Evolutionary conservation across 73 alveolate genomes (phyloP).

Genomic region (Diophrys sp.): DNA sequence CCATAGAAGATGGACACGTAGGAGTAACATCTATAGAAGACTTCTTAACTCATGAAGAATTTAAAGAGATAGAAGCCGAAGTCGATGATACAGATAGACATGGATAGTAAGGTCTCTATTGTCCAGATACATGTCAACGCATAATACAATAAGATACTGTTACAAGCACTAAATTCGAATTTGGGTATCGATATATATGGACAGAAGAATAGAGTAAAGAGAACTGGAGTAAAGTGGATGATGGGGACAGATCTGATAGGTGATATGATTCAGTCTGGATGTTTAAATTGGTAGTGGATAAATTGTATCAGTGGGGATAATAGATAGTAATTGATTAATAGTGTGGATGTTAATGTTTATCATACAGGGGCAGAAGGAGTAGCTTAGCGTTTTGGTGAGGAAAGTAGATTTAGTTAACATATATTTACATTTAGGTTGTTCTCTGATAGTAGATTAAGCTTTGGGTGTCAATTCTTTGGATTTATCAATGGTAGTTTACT

Average conservation of each 20-base stretch:
- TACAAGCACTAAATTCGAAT: constrained; percentile 83
- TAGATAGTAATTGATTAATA: constrained; percentile 65
- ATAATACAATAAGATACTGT: constrained; percentile 51
- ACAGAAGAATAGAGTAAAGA: constrained; percentile 69
- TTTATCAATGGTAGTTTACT: constrained; percentile 81
- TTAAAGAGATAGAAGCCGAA: constrained; percentile 51
- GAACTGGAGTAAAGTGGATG: constrained; percentile 74
- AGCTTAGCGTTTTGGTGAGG: constrained; percentile 89
- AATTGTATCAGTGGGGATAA: constrained; percentile 51
- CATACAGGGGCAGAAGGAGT: constrained; percentile 91
- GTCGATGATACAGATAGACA: constrained; percentile 63
- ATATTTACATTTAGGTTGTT: constrained; percentile 72
- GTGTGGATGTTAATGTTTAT: constrained; percentile 79
- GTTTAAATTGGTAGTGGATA: constrained; percentile 45
- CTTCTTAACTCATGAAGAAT: constrained; percentile 70
- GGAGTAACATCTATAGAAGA: constrained; percentile 67
- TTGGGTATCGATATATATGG: constrained; percentile 87
- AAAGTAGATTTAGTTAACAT: constrained; percentile 84
- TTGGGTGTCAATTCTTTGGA: constrained; percentile 84
- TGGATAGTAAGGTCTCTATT: constrained; percentile 46
- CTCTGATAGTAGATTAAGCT: constrained; percentile 79
- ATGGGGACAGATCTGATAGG: constrained; percentile 88
- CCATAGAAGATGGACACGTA: constrained; percentile 39
- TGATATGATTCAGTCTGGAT: constrained; percentile 74
- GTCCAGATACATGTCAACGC: constrained; percentile 80